Evolutionary conservation across 371 early-diverging fungal genomes (phyloP).

Genomic region (Mucor piriformis): DNA sequence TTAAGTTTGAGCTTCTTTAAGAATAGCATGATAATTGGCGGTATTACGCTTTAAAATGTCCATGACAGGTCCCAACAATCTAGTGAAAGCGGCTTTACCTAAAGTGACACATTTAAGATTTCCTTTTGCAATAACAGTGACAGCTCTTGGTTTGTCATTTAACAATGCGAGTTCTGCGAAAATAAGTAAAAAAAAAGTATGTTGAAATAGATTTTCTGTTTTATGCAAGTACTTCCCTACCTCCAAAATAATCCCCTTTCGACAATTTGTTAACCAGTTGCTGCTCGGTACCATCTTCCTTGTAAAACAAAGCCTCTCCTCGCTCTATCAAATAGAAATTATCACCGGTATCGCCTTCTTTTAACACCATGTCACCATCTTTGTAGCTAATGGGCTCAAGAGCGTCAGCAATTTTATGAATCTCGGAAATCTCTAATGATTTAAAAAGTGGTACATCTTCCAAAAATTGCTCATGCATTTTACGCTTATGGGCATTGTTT

Average conservation of each 20-base stretch:
- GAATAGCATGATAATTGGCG: conserved; percentile 12
- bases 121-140: conserved; percentile 83
- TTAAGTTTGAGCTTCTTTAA: conserved; percentile 5
- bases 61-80: conserved; percentile 89
- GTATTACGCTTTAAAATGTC: conserved; percentile 73
- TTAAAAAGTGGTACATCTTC: conserved; percentile 84
- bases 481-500: conserved; percentile 82
- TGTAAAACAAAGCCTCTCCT: conserved; percentile 78
- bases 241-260: conserved; percentile 93
- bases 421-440: conserved; percentile 85
- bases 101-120: conserved; percentile 88
- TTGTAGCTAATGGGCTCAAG: conserved; percentile 82
- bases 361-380: conserved; percentile 78
- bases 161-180: conserved; percentile 83
- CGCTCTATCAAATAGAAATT: conserved; percentile 85
- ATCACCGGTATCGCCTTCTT: conserved; percentile 83
- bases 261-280: conserved; percentile 66
- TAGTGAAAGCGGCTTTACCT: conserved; percentile 88
- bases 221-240: too few relatives aligned
- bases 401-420: conserved; percentile 93
- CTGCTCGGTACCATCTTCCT: conserved; percentile 51
- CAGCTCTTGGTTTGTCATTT: conserved; percentile 86
- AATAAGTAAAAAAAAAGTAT: too few relatives aligned
- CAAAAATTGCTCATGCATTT: conserved; percentile 88
- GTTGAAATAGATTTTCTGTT: too few relatives aligned